Evolutionary conservation across 768 basidiomycete genomes (phyloP), one percentile per base, ranked within the genome.

Genomic region (Dictyophora rubrovolvata): DNA sequence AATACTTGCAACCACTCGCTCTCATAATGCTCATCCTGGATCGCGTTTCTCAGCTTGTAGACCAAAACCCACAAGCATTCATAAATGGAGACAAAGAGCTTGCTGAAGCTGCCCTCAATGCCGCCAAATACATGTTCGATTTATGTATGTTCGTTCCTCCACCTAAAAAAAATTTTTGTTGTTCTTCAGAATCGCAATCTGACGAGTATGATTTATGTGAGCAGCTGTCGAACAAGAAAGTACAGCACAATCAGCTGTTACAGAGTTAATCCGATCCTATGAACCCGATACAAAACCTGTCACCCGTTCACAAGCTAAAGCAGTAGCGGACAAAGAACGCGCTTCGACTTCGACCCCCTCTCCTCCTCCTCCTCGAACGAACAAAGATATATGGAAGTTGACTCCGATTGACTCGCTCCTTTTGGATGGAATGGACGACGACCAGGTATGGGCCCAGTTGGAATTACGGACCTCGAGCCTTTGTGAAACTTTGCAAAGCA

Each of bases 391-490:
- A 11, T 74, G 67, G 74, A 54, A 73, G 73, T 33, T 68, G 22
- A 96, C 95, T 0, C 93, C 93, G 6, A 70, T 97, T 2, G 74
- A 82, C 7, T 80, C 80, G 36, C 79, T 99, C 18, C 88, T 84
- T 60, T 75, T 85, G 12, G 82, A 91, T 20, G 85, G 79, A 17
- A 85, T 96, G 82, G 86, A 84, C 64, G 78, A 82, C 21, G 89
- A 90, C 59, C 93, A 95, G 69, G 75, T 97, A 23, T 99, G 95
- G 95, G 86, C 85, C 46, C 95, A 99, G 72, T 70, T 98, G 56
- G 95, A 98, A 67, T 74, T 99, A 56, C 76, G 90, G 48, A 75
- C 85, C 16, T 79, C 82, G 61, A 79, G 78, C 49, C 73, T 97
- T 21, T 87, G 86, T 61, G 78, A 80, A 47, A 79, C 87, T 53